These are phyloP conservation scores for Tetracladium marchalianum DNA, from an alignment of 495 filamentous ascomycete species.

Conservation along the genomic window DNA sequence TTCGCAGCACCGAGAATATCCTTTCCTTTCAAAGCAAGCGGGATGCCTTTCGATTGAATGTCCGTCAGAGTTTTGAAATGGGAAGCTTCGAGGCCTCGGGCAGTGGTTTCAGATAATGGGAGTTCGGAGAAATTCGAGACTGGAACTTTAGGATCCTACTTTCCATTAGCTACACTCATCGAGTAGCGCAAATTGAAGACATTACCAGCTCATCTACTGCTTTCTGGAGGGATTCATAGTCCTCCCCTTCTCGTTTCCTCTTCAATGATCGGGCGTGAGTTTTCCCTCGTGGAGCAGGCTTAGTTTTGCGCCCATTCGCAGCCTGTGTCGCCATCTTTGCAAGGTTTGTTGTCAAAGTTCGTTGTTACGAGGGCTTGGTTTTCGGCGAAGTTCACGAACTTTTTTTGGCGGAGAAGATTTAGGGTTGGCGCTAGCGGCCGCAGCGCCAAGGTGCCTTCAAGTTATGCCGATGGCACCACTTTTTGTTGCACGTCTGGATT, in stretches of 20 bases:
- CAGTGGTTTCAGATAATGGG: slow-evolving; percentile 78
- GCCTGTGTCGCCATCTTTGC: slow-evolving; percentile 13
- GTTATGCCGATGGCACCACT: no score
- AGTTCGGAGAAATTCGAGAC: slow-evolving; percentile 59
- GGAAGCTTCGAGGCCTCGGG: slow-evolving; percentile 67
- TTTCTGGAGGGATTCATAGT: slow-evolving; percentile 45
- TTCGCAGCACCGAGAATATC: slow-evolving; percentile 95
- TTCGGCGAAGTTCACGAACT: not conserved
- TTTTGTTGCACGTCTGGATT: no score
- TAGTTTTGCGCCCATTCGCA: slow-evolving; percentile 9
- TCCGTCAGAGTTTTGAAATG: slow-evolving; percentile 88
- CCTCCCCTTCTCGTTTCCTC: slow-evolving; percentile 52
- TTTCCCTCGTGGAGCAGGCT: slow-evolving; percentile 4
- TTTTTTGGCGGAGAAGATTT: slow-evolving; percentile 2
- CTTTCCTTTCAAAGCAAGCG: slow-evolving; percentile 69
- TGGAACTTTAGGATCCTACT: slow-evolving; percentile 35
- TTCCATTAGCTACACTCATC: slow-evolving; percentile 1
- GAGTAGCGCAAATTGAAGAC: not conserved
- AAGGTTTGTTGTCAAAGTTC: not conserved
- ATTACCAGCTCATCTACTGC: slow-evolving; percentile 36
- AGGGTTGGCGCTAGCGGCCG: slow-evolving; percentile 1
- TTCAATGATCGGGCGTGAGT: slow-evolving; percentile 35
- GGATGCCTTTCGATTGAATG: slow-evolving; percentile 82
- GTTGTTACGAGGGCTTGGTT: not conserved
- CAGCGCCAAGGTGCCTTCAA: not conserved